A percentile compares a stretch with the other conserved stretches of the same genome.
phyloP scores from a whole-genome alignment of 2,329 filamentous ascomycete species.

The Calonectria honghensis region DNA sequence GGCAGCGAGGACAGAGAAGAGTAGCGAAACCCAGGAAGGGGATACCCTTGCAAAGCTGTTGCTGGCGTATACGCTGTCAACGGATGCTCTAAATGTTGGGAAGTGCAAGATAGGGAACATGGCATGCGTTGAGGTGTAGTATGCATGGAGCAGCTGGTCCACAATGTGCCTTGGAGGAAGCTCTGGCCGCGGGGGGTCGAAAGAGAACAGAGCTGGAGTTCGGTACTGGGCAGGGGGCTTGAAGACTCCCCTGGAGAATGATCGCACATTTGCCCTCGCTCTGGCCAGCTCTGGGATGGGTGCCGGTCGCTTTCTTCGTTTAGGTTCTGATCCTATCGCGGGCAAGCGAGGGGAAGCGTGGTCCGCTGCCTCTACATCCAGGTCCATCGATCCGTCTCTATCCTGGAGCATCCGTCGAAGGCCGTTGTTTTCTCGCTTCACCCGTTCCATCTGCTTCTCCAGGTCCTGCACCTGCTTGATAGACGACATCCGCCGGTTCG shows the following conservation, averaged over 20 bases:
- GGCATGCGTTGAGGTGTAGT: slow-evolving; percentile 84
- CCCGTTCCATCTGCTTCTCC: slow-evolving; percentile 89
- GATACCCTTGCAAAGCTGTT: slow-evolving; percentile 72
- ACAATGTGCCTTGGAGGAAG: slow-evolving; percentile 82
- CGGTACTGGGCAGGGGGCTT: slow-evolving; percentile 84
- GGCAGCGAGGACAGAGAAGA: slow-evolving; percentile 89
- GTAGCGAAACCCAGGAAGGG: slow-evolving; percentile 84
- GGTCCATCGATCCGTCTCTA: slow-evolving; percentile 69
- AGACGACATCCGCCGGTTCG: slow-evolving; percentile 97
- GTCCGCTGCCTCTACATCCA: slow-evolving; percentile 68
- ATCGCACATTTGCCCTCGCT: slow-evolving; percentile 83
- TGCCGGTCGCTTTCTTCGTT: slow-evolving; percentile 76
- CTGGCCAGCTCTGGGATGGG: slow-evolving; percentile 81
- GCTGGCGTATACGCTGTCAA: slow-evolving; percentile 85
- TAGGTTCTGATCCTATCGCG: slow-evolving; percentile 79
- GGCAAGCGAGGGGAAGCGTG: slow-evolving; percentile 76
- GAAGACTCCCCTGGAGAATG: slow-evolving; percentile 85
- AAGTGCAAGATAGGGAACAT: slow-evolving; percentile 92
- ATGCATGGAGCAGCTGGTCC: slow-evolving; percentile 84
- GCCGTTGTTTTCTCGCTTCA: slow-evolving; percentile 86
- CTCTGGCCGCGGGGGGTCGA: slow-evolving; percentile 74
- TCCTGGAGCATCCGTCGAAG: slow-evolving; percentile 79
- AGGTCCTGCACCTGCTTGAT: slow-evolving; percentile 99
- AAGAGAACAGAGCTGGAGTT: slow-evolving; percentile 66
- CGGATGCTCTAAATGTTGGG: slow-evolving; percentile 85